Conservation (phyloP, 2,329 filamentous ascomycete species). For the Stagonosporopsis cucurbitacearum region DNA sequence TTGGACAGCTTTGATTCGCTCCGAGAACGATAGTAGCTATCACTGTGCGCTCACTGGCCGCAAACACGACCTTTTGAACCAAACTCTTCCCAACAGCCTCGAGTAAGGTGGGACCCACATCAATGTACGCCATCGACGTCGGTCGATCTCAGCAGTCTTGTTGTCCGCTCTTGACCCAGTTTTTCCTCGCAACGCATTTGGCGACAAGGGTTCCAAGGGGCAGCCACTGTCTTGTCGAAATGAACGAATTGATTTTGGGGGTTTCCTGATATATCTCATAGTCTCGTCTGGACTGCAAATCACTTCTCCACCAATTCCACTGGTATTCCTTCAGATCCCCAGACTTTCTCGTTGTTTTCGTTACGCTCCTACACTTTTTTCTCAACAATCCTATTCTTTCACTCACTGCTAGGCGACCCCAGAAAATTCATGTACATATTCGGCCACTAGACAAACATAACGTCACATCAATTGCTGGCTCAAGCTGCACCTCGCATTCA, state of each 20-base stretch:
- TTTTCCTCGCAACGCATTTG: conserved; percentile 18
- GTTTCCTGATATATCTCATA: conserved; percentile 7
- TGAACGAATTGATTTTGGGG: conserved; percentile 3
- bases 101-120: conserved; percentile 15
- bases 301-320: conserved; percentile 13
- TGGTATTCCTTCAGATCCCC: not conserved
- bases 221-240: conserved; percentile 13
- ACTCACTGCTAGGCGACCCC: not conserved
- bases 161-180: conserved; percentile 20
- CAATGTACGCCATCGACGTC: conserved; percentile 18
- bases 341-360: not conserved
- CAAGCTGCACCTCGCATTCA: not conserved
- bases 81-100: conserved; percentile 16
- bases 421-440: not conserved
- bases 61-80: conserved; percentile 11
- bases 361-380: not conserved
- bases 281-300: conserved; percentile 15
- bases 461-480: conserved; percentile 13
- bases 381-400: not conserved
- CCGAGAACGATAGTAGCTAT: conserved; percentile 5
- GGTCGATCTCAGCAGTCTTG: conserved; percentile 16
- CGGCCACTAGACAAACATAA: conserved; percentile 6
- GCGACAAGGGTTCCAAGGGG: conserved; percentile 8
- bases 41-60: conserved; percentile 11
- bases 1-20: conserved; percentile 15